These are phyloP conservation scores for Byssoonygena ceratinophila DNA, from an alignment of 2,329 filamentous ascomycete species.

Conservation along the genomic window DNA sequence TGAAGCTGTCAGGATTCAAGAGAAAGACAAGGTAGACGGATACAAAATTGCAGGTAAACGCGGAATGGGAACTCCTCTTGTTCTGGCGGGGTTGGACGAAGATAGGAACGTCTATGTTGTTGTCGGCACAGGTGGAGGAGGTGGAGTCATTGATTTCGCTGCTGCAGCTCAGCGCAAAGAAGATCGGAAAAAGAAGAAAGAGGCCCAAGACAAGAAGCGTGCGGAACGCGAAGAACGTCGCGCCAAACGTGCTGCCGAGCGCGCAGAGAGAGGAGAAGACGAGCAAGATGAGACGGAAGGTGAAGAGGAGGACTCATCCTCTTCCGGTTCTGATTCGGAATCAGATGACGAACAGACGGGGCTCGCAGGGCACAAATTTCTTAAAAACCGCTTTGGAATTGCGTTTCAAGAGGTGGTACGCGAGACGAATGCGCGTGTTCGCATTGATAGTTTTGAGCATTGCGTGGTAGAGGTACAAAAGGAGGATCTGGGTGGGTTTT, in stretches of 20 bases:
- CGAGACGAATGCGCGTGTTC: constrained; percentile 78
- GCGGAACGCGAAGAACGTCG: constrained; percentile 55
- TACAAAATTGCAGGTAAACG: constrained; percentile 38
- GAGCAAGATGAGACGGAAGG: constrained; percentile 54
- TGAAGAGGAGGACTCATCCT: constrained; percentile 48
- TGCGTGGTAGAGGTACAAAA: constrained; percentile 97
- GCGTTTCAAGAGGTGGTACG: constrained; percentile 92
- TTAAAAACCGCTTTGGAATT: constrained; percentile 81
- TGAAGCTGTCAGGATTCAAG: constrained; percentile 82
- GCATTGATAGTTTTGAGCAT: constrained; percentile 94
- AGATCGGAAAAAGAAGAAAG: constrained; percentile 52
- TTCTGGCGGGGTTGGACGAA: constrained; percentile 83
- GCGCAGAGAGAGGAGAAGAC: constrained; percentile 46
- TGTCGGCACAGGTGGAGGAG: constrained; percentile 82
- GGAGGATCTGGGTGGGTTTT: constrained; percentile 80
- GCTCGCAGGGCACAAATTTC: constrained; percentile 49
- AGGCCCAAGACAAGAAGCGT: constrained; percentile 52
- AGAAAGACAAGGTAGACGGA: constrained; percentile 67
- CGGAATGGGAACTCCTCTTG: constrained; percentile 61
- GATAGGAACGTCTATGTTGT: constrained; percentile 79
- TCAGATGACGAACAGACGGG: constrained; percentile 44
- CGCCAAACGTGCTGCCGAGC: constrained; percentile 46
- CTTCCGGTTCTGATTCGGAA: constrained; percentile 30
- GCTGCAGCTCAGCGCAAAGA: constrained; percentile 57
- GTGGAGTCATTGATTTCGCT: constrained; percentile 57